A percentile compares a stretch with the other conserved stretches of the same genome.
Evolutionary conservation across 2,329 filamentous ascomycete genomes (phyloP).

Genomic region (Aspergillus clavatus): DNA sequence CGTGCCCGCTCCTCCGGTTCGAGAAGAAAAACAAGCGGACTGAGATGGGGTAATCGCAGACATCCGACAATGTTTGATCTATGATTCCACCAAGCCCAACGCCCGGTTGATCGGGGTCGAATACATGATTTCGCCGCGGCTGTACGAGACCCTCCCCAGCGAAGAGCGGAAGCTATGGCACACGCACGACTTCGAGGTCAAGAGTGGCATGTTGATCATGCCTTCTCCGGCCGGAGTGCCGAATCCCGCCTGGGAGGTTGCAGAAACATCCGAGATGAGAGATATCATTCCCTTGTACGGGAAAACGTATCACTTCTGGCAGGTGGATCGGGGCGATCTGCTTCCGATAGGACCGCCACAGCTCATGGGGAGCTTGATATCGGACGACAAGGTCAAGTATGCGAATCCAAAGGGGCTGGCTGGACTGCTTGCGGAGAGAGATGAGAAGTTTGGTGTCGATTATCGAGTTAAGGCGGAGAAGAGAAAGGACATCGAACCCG

Average conservation of each 20-base stretch:
- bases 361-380: slow-evolving; percentile 58
- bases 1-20: neutral
- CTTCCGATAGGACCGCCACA: slow-evolving; percentile 58
- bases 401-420: slow-evolving; percentile 26
- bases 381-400: slow-evolving; percentile 22
- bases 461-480: slow-evolving; percentile 49
- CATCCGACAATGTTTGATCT: slow-evolving; percentile 78
- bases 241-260: slow-evolving; percentile 63
- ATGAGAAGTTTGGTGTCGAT: slow-evolving; percentile 52
- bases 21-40: neutral
- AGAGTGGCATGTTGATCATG: slow-evolving; percentile 43
- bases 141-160: slow-evolving; percentile 61
- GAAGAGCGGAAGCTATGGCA: slow-evolving; percentile 77
- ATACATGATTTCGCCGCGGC: slow-evolving; percentile 72
- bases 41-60: slow-evolving; percentile 44
- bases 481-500: slow-evolving; percentile 46
- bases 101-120: slow-evolving; percentile 78
- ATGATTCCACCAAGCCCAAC: slow-evolving; percentile 62
- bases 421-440: slow-evolving; percentile 46
- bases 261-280: slow-evolving; percentile 77
- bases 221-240: slow-evolving; percentile 40
- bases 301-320: slow-evolving; percentile 83
- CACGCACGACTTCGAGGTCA: slow-evolving; percentile 53
- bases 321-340: slow-evolving; percentile 68
- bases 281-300: slow-evolving; percentile 71